Percentiles rank a stretch among this genome's conserved stretches.
phyloP scores from a whole-genome alignment of 345 rosid species.

The thale cress (Arabidopsis thaliana) region TAIR10.1 NC_003074.8:22952501-22953000 shows the following conservation, averaged over 20 bases:
- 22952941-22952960: slow-evolving; percentile 27
- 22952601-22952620: slow-evolving; percentile 44
- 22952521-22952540: slow-evolving; percentile 40
- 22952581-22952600: slow-evolving; percentile 41
- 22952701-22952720: slow-evolving; percentile 67
- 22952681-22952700: slow-evolving; percentile 65
- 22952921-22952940: slow-evolving; percentile 23
- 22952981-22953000: slow-evolving; percentile 37
- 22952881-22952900: background rate
- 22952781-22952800: slow-evolving; percentile 31
- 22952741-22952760: slow-evolving; percentile 9
- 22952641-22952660: slow-evolving; percentile 37
- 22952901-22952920: background rate
- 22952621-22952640: slow-evolving; percentile 44
- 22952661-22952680: slow-evolving; percentile 38
- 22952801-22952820: slow-evolving; percentile 32
- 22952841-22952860: slow-evolving; percentile 17
- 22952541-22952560: slow-evolving; percentile 43
- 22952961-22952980: slow-evolving; percentile 29
- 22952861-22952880: background rate
- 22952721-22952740: slow-evolving; percentile 36
- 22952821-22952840: slow-evolving; percentile 34
- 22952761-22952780: slow-evolving; percentile 30
- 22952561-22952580: slow-evolving; percentile 39
- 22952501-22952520: slow-evolving; percentile 62